Conservation (phyloP, 345 rosid genomes). For the Noccaea caerulescens region DNA sequence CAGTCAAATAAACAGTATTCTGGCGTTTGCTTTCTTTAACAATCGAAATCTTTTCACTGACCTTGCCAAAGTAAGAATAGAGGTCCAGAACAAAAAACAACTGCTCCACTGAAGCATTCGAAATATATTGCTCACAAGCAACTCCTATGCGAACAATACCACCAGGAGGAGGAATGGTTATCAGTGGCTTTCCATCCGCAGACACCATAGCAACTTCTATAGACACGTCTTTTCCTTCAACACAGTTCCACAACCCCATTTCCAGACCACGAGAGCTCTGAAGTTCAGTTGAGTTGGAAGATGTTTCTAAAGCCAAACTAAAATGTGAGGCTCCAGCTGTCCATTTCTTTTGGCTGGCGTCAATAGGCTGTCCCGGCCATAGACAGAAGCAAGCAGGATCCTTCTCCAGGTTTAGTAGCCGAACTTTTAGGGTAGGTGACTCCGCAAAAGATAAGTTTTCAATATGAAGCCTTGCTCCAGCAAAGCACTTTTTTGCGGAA, state of each 20-base stretch:
- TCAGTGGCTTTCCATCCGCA: conserved; percentile 86
- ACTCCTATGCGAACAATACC: conserved; percentile 88
- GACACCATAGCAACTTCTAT: conserved; percentile 89
- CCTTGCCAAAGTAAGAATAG: conserved; percentile 73
- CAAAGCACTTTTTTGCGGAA: conserved; percentile 53
- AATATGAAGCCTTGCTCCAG: conserved; percentile 91
- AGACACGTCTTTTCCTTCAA: conserved; percentile 71
- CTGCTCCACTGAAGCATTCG: conserved; percentile 95
- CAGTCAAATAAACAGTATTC: conserved; percentile 47
- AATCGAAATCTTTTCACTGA: conserved; percentile 78
- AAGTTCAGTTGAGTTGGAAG: conserved; percentile 44
- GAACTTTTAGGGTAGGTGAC: conserved; percentile 78
- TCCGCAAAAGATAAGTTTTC: conserved; percentile 78
- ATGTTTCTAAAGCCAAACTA: conserved; percentile 81
- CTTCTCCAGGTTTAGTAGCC: conserved; percentile 80
- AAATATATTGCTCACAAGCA: conserved; percentile 82
- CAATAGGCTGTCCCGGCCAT: conserved; percentile 90
- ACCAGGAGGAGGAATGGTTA: conserved; percentile 92
- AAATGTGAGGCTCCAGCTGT: conserved; percentile 66
- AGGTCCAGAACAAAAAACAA: conserved; percentile 89
- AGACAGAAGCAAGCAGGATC: conserved; percentile 97
- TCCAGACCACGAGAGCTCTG: conserved; percentile 46
- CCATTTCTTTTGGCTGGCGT: conserved; percentile 97
- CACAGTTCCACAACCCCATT: conserved; percentile 76
- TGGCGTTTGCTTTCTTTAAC: conserved; percentile 65